These are phyloP conservation scores for Kurtzmaniella natalensis DNA, from an alignment of 1,139 yeast species.

Conservation along the genomic window DNA sequence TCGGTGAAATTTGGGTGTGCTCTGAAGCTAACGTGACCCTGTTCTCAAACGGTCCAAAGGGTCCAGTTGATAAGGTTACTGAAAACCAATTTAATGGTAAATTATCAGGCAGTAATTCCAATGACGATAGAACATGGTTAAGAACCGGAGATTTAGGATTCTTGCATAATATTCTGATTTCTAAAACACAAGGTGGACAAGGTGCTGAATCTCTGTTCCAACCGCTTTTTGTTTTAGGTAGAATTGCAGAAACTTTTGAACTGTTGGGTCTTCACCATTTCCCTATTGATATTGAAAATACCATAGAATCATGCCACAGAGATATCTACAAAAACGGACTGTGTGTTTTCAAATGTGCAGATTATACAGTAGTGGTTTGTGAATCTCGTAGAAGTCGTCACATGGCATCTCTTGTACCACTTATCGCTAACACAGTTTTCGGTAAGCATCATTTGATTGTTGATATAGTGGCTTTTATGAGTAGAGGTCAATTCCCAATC, in stretches of 20 bases:
- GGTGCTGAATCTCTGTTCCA: slow-evolving; percentile 46
- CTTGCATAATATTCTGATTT: slow-evolving; percentile 61
- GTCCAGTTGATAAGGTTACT: slow-evolving; percentile 38
- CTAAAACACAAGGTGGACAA: slow-evolving; percentile 25
- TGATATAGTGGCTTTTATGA: slow-evolving; percentile 80
- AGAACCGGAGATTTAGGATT: slow-evolving; percentile 96
- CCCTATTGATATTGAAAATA: slow-evolving; percentile 76
- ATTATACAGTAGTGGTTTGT: slow-evolving; percentile 72
- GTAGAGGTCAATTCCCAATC: slow-evolving; percentile 58
- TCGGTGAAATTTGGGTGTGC: slow-evolving; percentile 96
- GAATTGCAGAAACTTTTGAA: slow-evolving; percentile 85
- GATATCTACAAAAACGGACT: slow-evolving; percentile 56
- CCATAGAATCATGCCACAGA: slow-evolving; percentile 65
- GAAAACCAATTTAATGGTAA: slow-evolving; percentile 50
- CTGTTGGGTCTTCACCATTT: slow-evolving; percentile 88
- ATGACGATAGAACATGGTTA: slow-evolving; percentile 58
- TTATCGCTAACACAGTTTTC: slow-evolving; percentile 72
- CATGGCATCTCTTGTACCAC: slow-evolving; percentile 75
- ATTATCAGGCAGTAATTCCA: slow-evolving; percentile 48
- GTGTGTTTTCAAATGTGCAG: slow-evolving; percentile 80
- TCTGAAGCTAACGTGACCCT: slow-evolving; percentile 76
- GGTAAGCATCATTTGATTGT: slow-evolving; percentile 82
- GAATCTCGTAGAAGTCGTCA: slow-evolving; percentile 54
- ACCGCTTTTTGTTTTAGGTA: slow-evolving; percentile 80
- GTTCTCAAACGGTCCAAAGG: slow-evolving; percentile 55